These are phyloP conservation scores for Geranomyces michiganensis DNA, from an alignment of 192 early-diverging fungal species.

Conservation along the genomic window DNA sequence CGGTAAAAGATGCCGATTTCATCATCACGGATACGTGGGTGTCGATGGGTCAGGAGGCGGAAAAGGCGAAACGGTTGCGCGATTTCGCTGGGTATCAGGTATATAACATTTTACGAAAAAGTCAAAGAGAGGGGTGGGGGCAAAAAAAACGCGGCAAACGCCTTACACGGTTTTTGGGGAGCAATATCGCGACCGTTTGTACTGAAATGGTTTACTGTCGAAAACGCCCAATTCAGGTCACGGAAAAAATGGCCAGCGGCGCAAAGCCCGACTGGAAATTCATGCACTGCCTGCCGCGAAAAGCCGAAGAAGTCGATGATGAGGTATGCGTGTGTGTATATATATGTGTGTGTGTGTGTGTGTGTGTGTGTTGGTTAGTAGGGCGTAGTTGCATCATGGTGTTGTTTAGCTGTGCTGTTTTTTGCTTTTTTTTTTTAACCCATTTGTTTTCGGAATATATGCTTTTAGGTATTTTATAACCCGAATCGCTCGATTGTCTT, in stretches of 20 bases:
- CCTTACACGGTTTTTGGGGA: no score
- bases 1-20: slow-evolving; percentile 79
- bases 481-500: slow-evolving; percentile 90
- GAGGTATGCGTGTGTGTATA: slow-evolving; percentile 61
- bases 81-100: slow-evolving; percentile 84
- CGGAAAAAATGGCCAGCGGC: slow-evolving; percentile 79
- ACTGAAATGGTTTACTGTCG: no score
- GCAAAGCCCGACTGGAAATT: slow-evolving; percentile 93
- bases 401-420: background rate
- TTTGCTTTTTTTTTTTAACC: no score
- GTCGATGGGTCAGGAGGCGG: slow-evolving; percentile 95
- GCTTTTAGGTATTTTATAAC: slow-evolving; percentile 73
- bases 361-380: no score
- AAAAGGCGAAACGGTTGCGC: slow-evolving; percentile 78
- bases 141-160: no score
- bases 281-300: slow-evolving; percentile 97
- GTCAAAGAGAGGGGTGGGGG: no score
- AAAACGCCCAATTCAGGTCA: slow-evolving; percentile 57
- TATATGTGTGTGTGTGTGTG: no score
- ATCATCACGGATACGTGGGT: slow-evolving; percentile 99
- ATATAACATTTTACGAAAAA: background rate
- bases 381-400: background rate
- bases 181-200: background rate
- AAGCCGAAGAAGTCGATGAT: slow-evolving; percentile 96
- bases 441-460: slow-evolving; percentile 14